Base-by-base conservation (phyloP, 805 yeast genomes). In the Brettanomyces anomalus region DNA sequence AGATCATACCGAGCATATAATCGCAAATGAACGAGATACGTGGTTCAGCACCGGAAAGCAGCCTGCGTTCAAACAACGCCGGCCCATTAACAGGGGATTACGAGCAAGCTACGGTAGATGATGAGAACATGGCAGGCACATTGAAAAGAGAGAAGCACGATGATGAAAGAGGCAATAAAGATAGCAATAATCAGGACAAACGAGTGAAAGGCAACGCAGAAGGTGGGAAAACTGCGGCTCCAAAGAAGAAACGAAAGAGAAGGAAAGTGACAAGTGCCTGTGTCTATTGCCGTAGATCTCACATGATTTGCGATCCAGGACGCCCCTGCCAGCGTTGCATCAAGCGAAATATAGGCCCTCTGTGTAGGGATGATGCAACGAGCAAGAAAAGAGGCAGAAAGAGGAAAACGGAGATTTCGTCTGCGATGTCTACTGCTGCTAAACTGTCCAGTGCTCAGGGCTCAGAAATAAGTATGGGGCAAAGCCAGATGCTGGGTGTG, bases 201-300 rank as follows among this genome's bases (percentile, higher is more conserved):
- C n/a, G n/a, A n/a, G n/a, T n/a, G n/a, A n/a, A n/a, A n/a, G n/a
- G n/a, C n/a, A n/a, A n/a, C n/a, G n/a, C n/a, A n/a, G 10, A 24
- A 21, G 40, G 4, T 37, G 15, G 26, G 20, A 38, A 30, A 30
- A 13, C 14, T 6, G 6, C 18, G 7, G 30, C 36, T 17, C 32
- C 15, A 14, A 36, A 36, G 3, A 14, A 34, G 4, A 41, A 18
- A n/a, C 24, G 43, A 33, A 43, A 32, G 33, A 62, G 74, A 42
- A 74, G 70, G 60, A 77, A 79, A 54, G 77, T 74, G 13, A 74
- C 67, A 17, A 66, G 72, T 40, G 95, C 97, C 0, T 89, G 97
- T 64, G 83, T 89, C 1, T 89, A 85, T 56, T 89, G 97, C 58
- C 75, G 96, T 33, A 68, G 97, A 43, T 85, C 96, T 0, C 97